A percentile compares a stretch with the other conserved stretches of the same genome.
Conservation (phyloP, 139 green algal species). For the Coccomyxa sp. region DNA sequence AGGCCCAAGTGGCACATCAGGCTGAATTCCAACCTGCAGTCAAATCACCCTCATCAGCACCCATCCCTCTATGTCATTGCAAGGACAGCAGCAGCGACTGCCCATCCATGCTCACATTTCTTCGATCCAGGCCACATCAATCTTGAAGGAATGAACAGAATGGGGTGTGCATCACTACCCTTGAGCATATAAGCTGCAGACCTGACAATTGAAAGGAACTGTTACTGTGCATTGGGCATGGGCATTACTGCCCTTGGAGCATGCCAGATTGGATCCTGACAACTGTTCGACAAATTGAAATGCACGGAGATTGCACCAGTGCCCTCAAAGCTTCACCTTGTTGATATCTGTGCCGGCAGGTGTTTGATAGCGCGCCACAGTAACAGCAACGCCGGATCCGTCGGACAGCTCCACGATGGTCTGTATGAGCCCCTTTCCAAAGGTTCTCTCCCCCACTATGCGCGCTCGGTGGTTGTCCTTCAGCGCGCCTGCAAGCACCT, state of each 20-base stretch:
- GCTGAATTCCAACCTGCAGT: slow-evolving; percentile 25
- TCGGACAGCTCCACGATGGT: slow-evolving; percentile 83
- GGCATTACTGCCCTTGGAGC: too few relatives aligned
- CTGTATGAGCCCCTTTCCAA: slow-evolving; percentile 98
- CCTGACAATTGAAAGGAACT: too few relatives aligned
- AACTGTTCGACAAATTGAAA: background rate
- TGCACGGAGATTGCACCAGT: background rate
- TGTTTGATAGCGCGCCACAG: slow-evolving; percentile 84
- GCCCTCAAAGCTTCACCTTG: slow-evolving; percentile 17
- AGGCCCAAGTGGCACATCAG: slow-evolving; percentile 11
- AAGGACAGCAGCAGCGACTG: too few relatives aligned
- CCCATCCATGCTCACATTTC: too few relatives aligned
- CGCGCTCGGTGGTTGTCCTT: slow-evolving; percentile 79
- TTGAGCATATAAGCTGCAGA: too few relatives aligned
- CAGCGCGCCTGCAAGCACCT: slow-evolving; percentile 91
- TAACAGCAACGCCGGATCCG: slow-evolving; percentile 88
- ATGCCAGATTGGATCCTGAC: background rate
- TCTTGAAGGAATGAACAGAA: background rate
- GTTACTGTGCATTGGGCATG: too few relatives aligned
- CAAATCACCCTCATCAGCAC: background rate
- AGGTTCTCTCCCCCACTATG: slow-evolving; percentile 84
- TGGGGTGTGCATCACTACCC: background rate
- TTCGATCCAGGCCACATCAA: too few relatives aligned
- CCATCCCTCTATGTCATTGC: background rate
- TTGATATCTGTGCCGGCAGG: slow-evolving; percentile 75